phyloP scores from a whole-genome alignment of 2,329 filamentous ascomycete species.

The Paecilomyces sp. region DNA sequence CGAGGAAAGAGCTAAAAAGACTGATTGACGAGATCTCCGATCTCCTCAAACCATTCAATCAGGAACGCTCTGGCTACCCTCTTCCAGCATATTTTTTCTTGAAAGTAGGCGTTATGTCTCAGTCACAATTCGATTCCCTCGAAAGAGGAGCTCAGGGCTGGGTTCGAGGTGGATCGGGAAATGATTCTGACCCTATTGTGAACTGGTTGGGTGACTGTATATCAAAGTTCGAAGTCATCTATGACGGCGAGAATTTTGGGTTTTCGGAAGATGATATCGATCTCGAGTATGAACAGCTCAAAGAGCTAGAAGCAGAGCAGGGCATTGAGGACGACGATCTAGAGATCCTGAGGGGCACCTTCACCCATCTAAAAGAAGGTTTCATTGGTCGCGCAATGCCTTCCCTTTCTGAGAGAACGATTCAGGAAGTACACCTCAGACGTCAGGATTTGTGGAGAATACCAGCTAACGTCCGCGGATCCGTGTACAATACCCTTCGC shows the following conservation, averaged over 20 bases:
- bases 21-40: constrained; percentile 35
- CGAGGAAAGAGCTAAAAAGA: constrained; percentile 35
- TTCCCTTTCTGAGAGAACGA: constrained; percentile 23
- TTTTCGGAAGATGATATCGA: constrained; percentile 55
- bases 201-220: constrained; percentile 53
- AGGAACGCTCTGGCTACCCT: constrained; percentile 30
- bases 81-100: constrained; percentile 51
- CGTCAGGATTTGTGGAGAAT: constrained; percentile 56
- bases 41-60: constrained; percentile 37
- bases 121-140: constrained; percentile 58
- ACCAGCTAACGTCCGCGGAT: constrained; percentile 47
- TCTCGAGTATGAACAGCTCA: constrained; percentile 53
- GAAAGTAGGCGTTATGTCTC: constrained; percentile 51
- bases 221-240: constrained; percentile 36
- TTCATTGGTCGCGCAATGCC: constrained; percentile 20
- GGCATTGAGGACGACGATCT: constrained; percentile 47
- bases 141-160: constrained; percentile 40
- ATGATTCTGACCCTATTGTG: constrained; percentile 34
- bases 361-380: constrained; percentile 35
- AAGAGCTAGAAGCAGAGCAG: constrained; percentile 54
- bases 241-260: constrained; percentile 42
- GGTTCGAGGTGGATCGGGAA: constrained; percentile 26
- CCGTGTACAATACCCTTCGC: constrained; percentile 61
- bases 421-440: constrained; percentile 24
- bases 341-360: constrained; percentile 44